Evolutionary conservation across 1,284 basidiomycete species (phyloP).

Genomic region (Ceratobasidium theobromae): DNA sequence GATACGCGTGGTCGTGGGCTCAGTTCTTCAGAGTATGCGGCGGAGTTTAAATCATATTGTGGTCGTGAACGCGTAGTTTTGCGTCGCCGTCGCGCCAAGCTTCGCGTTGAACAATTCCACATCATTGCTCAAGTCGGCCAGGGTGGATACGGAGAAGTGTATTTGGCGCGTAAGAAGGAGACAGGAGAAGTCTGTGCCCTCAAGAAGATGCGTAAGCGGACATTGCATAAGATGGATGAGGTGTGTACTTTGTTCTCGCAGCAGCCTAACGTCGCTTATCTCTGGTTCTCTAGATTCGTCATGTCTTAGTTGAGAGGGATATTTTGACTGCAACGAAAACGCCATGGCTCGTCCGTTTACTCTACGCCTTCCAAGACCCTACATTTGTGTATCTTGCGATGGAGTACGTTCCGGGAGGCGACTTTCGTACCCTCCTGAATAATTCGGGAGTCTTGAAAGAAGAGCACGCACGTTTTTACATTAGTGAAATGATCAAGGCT

Average conservation of each 20-base stretch:
- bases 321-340: constrained; percentile 95
- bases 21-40: constrained; percentile 61
- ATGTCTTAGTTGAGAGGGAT: constrained; percentile 95
- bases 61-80: constrained; percentile 89
- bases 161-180: constrained; percentile 85
- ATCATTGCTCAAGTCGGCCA: constrained; percentile 97
- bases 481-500: constrained; percentile 91
- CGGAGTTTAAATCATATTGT: constrained; percentile 88
- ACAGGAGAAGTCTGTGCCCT: constrained; percentile 92
- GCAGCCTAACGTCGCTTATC: constrained; percentile 29
- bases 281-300: constrained; percentile 63
- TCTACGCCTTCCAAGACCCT: constrained; percentile 94
- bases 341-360: constrained; percentile 87
- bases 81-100: constrained; percentile 83
- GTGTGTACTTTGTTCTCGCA: constrained; percentile 45
- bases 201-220: constrained; percentile 94
- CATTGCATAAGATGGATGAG: constrained; percentile 96
- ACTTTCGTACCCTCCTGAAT: constrained; percentile 92
- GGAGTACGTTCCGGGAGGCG: constrained; percentile 97
- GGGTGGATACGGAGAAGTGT: constrained; percentile 96
- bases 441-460: constrained; percentile 96
- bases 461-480: constrained; percentile 92
- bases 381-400: constrained; percentile 92
- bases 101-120: constrained; percentile 85
- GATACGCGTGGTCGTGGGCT: constrained; percentile 70